Evolutionary conservation across 768 basidiomycete species (phyloP).

Genomic region (Phallus indusiatus): DNA sequence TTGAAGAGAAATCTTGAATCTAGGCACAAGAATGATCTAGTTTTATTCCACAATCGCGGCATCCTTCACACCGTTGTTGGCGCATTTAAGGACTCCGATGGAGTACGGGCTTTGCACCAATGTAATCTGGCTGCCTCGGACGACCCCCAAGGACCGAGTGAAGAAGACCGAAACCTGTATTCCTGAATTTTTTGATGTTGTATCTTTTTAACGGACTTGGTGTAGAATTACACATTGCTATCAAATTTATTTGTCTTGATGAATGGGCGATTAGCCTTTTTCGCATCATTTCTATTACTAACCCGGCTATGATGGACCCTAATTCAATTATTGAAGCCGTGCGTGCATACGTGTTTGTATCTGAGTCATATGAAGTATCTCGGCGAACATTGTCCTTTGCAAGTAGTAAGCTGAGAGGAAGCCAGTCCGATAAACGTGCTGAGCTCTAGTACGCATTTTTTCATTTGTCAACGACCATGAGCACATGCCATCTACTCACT

Average conservation of each 20-base stretch:
- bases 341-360: too few species aligned
- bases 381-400: not conserved
- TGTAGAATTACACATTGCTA: too few species aligned
- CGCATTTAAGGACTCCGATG: constrained; percentile 48
- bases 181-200: constrained; percentile 26
- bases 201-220: not conserved
- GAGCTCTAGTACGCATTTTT: not conserved
- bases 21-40: constrained; percentile 57
- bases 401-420: too few species aligned
- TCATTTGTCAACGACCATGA: constrained; percentile 23
- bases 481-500: constrained; percentile 42
- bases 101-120: constrained; percentile 73
- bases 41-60: constrained; percentile 82
- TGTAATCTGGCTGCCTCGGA: constrained; percentile 81
- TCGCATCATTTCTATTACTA: too few species aligned
- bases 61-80: constrained; percentile 73
- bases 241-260: too few species aligned
- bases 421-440: too few species aligned
- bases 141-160: constrained; percentile 56
- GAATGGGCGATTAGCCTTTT: too few species aligned
- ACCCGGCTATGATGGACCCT: too few species aligned
- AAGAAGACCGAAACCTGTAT: constrained; percentile 57
- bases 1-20: not conserved
- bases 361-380: not conserved
- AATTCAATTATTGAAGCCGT: too few species aligned